These are phyloP conservation scores for Talaromyces sp. DNA, from an alignment of 2,329 filamentous ascomycete species.

Conservation along the genomic window DNA sequence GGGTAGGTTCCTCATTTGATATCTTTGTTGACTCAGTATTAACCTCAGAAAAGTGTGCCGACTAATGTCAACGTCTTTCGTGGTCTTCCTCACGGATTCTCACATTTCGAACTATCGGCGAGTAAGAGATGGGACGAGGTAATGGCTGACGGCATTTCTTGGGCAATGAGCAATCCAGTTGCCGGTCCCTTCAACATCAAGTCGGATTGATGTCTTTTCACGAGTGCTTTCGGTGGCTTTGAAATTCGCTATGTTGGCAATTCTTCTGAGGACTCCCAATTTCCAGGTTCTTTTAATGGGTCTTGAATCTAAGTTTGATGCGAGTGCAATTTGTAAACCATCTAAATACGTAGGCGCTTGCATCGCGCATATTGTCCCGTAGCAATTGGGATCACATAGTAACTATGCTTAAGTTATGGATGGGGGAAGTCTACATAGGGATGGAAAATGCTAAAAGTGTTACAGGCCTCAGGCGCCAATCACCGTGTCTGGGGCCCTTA, in stretches of 20 bases:
- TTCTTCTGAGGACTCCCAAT: neutral
- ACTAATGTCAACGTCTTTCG: neutral
- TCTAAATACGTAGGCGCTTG: neutral
- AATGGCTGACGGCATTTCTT: neutral
- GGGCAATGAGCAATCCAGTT: neutral
- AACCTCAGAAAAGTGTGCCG: neutral
- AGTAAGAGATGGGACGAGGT: neutral
- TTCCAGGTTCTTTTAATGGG: neutral
- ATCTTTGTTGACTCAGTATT: neutral
- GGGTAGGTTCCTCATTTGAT: neutral
- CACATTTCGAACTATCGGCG: neutral
- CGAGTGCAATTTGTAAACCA: neutral
- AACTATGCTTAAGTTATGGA: neutral
- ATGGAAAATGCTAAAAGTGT: too few species aligned
- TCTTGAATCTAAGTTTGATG: neutral
- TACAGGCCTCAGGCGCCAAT: too few species aligned
- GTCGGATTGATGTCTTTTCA: neutral
- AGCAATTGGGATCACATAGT: neutral
- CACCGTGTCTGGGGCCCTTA: too few species aligned
- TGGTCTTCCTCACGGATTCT: neutral
- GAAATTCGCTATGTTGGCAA: neutral
- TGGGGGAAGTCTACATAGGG: too few species aligned
- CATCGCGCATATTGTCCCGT: neutral
- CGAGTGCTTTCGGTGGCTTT: neutral
- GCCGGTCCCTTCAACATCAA: neutral